A percentile compares a stretch with the other conserved stretches of the same genome.
These are phyloP conservation scores for Polytrichum formosum DNA, from an alignment of 225 moss, liverwort and hornwort species.

Conservation along the genomic window DNA sequence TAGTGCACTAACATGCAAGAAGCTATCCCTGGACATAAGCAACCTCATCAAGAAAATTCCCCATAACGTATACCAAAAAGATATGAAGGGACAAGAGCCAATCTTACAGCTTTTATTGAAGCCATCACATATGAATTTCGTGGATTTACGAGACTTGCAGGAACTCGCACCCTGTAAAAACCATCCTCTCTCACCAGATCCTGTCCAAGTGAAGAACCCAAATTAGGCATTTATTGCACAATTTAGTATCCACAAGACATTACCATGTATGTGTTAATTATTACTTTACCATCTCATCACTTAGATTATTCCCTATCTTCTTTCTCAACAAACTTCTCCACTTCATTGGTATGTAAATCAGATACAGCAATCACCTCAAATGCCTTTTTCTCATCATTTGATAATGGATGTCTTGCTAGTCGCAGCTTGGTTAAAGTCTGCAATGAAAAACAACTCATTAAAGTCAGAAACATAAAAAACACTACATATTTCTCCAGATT, in stretches of 20 bases:
- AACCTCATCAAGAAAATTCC: no score
- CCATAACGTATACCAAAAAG: background rate
- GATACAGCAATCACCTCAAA: constrained; percentile 60
- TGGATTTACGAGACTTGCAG: constrained; percentile 61
- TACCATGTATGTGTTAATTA: no score
- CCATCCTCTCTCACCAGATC: constrained; percentile 73
- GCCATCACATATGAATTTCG: constrained; percentile 52
- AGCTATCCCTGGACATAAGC: no score
- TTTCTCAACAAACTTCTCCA: no score
- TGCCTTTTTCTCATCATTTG: constrained; percentile 48
- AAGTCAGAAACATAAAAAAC: no score
- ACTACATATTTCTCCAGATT: no score
- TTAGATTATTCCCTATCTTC: background rate
- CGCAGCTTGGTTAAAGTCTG: constrained; percentile 92
- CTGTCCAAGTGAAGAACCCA: constrained; percentile 48
- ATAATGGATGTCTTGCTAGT: constrained; percentile 58
- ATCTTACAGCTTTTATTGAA: constrained; percentile 86
- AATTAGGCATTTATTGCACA: constrained; percentile 2
- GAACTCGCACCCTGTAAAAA: constrained; percentile 78
- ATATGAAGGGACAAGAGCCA: background rate
- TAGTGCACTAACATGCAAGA: no score
- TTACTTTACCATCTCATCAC: no score
- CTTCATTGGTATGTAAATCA: background rate
- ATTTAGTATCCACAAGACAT: background rate
- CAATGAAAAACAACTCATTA: background rate